These are phyloP conservation scores for Dipodascopsis tothii DNA, from an alignment of 805 yeast genomes.

Conservation along the genomic window DNA sequence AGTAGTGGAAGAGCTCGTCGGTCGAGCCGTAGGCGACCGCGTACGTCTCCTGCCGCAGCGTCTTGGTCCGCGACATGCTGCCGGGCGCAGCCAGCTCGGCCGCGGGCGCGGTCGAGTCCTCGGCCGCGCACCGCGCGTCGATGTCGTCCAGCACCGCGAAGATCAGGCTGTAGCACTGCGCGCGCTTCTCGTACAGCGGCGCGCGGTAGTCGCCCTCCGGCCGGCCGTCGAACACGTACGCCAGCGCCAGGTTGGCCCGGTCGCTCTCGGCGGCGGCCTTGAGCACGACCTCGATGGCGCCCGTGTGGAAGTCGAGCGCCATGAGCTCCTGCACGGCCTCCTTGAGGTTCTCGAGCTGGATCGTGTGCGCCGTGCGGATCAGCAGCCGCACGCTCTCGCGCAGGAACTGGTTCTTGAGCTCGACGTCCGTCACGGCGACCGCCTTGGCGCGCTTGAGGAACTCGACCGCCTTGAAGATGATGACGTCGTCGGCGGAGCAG, in stretches of 20 bases:
- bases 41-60: constrained; percentile 65
- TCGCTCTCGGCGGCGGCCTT: constrained; percentile 67
- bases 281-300: constrained; percentile 75
- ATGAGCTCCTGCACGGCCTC: constrained; percentile 75
- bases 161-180: constrained; percentile 59
- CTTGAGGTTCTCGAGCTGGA: constrained; percentile 69
- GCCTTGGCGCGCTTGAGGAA: constrained; percentile 80
- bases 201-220: constrained; percentile 45
- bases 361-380: constrained; percentile 69
- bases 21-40: constrained; percentile 61
- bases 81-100: constrained; percentile 24
- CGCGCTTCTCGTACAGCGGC: constrained; percentile 45
- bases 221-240: constrained; percentile 48
- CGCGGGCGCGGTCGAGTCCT: constrained; percentile 30
- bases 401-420: constrained; percentile 57
- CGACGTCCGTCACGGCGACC: constrained; percentile 58
- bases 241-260: constrained; percentile 50
- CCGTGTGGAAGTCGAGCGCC: constrained; percentile 68
- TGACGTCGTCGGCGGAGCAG: constrained; percentile 88
- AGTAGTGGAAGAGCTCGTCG: constrained; percentile 85
- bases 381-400: constrained; percentile 68
- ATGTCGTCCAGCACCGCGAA: constrained; percentile 68
- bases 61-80: constrained; percentile 42
- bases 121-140: constrained; percentile 51
- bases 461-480: constrained; percentile 89